Percentiles rank a stretch among this genome's conserved stretches.
Conservation (phyloP, 2,329 filamentous ascomycete species). For the Alternaria incomplexa region DNA sequence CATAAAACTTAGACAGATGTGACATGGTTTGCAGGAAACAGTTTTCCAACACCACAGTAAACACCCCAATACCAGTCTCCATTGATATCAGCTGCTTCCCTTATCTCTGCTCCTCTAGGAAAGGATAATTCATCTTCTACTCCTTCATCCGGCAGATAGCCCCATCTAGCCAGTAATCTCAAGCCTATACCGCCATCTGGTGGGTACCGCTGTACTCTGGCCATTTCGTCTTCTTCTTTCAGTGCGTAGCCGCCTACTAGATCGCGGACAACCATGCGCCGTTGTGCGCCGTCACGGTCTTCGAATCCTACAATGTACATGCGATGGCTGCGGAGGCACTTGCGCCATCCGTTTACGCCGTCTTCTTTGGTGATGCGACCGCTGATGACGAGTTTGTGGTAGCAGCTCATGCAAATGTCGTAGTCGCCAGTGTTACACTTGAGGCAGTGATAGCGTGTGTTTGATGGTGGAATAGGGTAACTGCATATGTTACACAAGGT, state of each 20-base stretch:
- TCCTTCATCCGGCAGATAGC: constrained; percentile 72
- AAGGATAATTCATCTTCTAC: constrained; percentile 81
- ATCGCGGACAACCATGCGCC: constrained; percentile 71
- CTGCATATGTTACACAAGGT: constrained; percentile 82
- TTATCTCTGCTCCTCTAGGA: constrained; percentile 80
- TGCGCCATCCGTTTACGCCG: constrained; percentile 79
- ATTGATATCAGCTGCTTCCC: constrained; percentile 85
- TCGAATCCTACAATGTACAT: constrained; percentile 83
- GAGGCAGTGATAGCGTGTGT: constrained; percentile 80
- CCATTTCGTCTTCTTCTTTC: constrained; percentile 60
- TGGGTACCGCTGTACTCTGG: constrained; percentile 60
- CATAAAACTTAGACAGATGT: constrained; percentile 8
- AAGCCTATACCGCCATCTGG: constrained; percentile 77
- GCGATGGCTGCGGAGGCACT: constrained; percentile 79
- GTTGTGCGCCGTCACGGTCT: constrained; percentile 69
- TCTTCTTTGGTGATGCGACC: constrained; percentile 75
- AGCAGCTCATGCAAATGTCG: constrained; percentile 82
- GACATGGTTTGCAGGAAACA: constrained; percentile 81
- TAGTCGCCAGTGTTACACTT: constrained; percentile 82
- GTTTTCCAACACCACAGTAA: constrained; percentile 78
- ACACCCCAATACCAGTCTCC: constrained; percentile 89
- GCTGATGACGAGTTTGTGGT: constrained; percentile 68
- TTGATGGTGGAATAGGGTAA: constrained; percentile 71
- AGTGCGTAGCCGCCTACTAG: constrained; percentile 78
- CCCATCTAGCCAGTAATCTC: constrained; percentile 71